These are phyloP conservation scores for Chytriomyces hyalinus DNA, from an alignment of 192 early-diverging fungal genomes.

Conservation along the genomic window DNA sequence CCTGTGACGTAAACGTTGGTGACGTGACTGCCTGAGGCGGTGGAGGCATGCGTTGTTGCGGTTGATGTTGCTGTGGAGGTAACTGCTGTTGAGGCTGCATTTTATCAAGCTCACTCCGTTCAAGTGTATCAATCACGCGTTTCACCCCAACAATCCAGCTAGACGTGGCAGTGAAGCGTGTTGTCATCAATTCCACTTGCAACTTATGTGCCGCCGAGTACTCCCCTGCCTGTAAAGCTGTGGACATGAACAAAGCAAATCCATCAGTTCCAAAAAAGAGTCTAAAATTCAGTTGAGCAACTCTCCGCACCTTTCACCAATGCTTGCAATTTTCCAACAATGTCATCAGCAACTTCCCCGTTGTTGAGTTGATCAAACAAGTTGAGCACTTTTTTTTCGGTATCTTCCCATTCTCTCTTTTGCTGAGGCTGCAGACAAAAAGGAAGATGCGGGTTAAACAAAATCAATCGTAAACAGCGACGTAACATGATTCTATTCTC, in stretches of 20 bases:
- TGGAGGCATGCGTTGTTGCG: background rate
- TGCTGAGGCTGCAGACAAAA: slow-evolving; percentile 60
- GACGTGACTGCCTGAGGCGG: background rate
- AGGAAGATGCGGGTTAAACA: background rate
- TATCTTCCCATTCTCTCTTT: slow-evolving; percentile 79
- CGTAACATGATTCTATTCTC: background rate
- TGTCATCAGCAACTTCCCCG: slow-evolving; percentile 66
- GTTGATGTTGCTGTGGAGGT: background rate
- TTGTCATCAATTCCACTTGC: slow-evolving; percentile 74
- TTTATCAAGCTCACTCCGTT: slow-evolving; percentile 33
- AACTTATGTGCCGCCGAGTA: slow-evolving; percentile 60
- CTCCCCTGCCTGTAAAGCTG: slow-evolving; percentile 59
- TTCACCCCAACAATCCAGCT: slow-evolving; percentile 76
- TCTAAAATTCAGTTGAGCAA: slow-evolving; percentile 9
- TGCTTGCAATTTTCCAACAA: slow-evolving; percentile 66
- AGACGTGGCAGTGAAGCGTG: slow-evolving; percentile 67
- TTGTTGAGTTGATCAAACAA: slow-evolving; percentile 90
- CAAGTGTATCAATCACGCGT: slow-evolving; percentile 63
- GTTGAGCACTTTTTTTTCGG: slow-evolving; percentile 77
- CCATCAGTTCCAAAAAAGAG: background rate
- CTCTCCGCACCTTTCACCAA: slow-evolving; percentile 63
- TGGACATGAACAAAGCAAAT: background rate
- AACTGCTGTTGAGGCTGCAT: background rate
- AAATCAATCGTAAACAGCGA: slow-evolving; percentile 11
- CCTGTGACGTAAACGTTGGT: background rate